phyloP scores from a whole-genome alignment of 2,329 filamentous ascomycete species.

The Colletotrichum plurivorum region DNA sequence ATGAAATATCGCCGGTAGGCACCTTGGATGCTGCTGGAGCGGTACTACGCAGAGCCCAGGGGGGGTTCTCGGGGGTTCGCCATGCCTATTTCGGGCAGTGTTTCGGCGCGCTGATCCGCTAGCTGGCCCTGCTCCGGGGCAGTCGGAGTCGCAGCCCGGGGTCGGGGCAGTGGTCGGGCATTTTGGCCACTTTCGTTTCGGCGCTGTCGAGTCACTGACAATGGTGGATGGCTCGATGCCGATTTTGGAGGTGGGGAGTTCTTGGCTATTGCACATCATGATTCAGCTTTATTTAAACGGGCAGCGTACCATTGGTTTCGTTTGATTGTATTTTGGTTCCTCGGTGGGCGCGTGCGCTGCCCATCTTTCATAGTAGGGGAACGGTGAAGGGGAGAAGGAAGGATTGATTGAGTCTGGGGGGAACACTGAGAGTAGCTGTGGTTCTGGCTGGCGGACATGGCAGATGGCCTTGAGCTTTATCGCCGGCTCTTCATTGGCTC shows the following conservation, averaged over 20 bases:
- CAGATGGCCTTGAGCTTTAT: background rate
- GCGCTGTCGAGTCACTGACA: constrained; percentile 11
- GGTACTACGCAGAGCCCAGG: too few relatives aligned
- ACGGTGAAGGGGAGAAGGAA: background rate
- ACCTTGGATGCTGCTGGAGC: too few relatives aligned
- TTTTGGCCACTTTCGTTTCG: constrained; percentile 27
- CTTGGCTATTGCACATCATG: constrained; percentile 31
- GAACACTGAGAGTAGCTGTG: too few relatives aligned
- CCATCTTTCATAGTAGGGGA: background rate
- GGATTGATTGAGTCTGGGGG: background rate
- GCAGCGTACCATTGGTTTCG: background rate
- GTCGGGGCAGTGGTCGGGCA: constrained; percentile 17
- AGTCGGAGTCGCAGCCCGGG: constrained; percentile 31
- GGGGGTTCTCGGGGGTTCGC: constrained; percentile 1
- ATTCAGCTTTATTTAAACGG: constrained; percentile 18
- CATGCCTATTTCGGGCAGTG: constrained; percentile 19
- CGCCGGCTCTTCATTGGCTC: background rate
- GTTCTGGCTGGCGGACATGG: background rate
- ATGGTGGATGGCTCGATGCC: background rate
- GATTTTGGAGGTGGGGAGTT: background rate
- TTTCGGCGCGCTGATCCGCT: constrained; percentile 40
- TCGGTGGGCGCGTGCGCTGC: background rate
- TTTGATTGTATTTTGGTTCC: constrained; percentile 2
- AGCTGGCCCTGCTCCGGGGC: constrained; percentile 27
- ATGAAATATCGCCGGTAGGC: too few relatives aligned